Evolutionary conservation across 2,329 filamentous ascomycete genomes (phyloP), one percentile per base, ranked within the genome.

Genomic region (Aureobasidium sp.): DNA sequence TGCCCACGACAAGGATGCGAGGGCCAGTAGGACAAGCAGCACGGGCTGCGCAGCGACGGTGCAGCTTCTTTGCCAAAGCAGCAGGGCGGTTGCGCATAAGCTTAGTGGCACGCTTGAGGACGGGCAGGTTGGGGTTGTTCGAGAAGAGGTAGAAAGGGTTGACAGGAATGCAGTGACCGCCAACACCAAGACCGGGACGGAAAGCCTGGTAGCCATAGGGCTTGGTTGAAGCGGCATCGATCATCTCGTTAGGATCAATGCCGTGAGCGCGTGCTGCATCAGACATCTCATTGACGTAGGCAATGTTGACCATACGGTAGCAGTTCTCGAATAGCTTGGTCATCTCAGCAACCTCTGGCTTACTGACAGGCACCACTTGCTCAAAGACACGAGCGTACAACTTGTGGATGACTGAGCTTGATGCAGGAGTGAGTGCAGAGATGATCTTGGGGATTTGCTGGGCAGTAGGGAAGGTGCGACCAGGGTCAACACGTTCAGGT

Each of bases 311-410:
- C 65, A 67, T 67, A 29, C 65, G 59, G 67, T 83, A 80, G 66
- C 81, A 84, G 67, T 83, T 84, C 63, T 83, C 81, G 66, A 82
- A 84, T 13, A 84, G 71, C 70, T 84, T 84, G 64, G 77, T 80
- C 79, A 83, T 82, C 68, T 83, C 81, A 1, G 81, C 81, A 1
- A 82, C 80, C 66, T 84, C 81, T 1, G 81, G 80, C 34, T 69
- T 71, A 11, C 78, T 79, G 34, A 83, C 80, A 0, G 77, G 74
- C 7, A 82, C 73, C 6, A 83, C 72, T 0, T 70, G 68, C 54
- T 81, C 72, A 64, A 82, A 83, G 1, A 77, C 78, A n/a, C 69
- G 67, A 2, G 71, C 71, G 67, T 83, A 83, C 4, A 83, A 68
- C 7, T 68, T 66, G 7, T 68, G 63, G 59, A 83, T 81, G 37